Evolutionary conservation across 176 grass and related monocot species (phyloP), one percentile per base, ranked within the genome.

Genomic region (Oropetium thomaeum): DNA sequence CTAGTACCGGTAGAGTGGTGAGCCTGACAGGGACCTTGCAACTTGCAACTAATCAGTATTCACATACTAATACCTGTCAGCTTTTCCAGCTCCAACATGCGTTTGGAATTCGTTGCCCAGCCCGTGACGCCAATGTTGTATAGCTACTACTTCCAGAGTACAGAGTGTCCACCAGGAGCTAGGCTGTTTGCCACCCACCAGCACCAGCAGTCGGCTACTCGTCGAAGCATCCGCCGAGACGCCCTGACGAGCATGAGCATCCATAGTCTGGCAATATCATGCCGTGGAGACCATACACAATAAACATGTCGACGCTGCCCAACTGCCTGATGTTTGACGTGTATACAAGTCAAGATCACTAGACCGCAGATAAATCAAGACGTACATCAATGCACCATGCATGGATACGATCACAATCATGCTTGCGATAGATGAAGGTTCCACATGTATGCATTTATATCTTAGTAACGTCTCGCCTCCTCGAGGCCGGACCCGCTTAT

Each of bases 11-110:
- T n/a, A 69, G 63, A 52, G 31, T 27, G 1, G 14, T 34, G 66
- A 25, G 7, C 29, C 68, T 16, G 60, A 77, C 11, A 25, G 64
- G 8, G 78, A 80, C 84, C 47, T 34, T 14, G 57, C 55, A 70
- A 43, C 65, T n/a, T n/a, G n/a, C n/a, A n/a, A n/a, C n/a, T n/a
- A n/a, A n/a, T n/a, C n/a, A n/a, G n/a, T 7, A 57, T 45, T 35
- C 30, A 31, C 43, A n/a, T 33, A n/a, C n/a, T n/a, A n/a, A n/a
- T n/a, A n/a, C n/a, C n/a, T n/a, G n/a, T n/a, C 29, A 1, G 26
- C 65, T 38, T 81, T 81, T 87, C 28, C 65, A 64, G 55, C 71
- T 6, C 5, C 7, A 28, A 8, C 47, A 42, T 55, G 48, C 39
- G 15, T 29, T 1, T 3, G 53, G 11, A 57, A 27, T 57, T 57